Conservation (phyloP, 2,329 filamentous ascomycete species). For the Arthrobotrys pseudoclavata region DNA sequence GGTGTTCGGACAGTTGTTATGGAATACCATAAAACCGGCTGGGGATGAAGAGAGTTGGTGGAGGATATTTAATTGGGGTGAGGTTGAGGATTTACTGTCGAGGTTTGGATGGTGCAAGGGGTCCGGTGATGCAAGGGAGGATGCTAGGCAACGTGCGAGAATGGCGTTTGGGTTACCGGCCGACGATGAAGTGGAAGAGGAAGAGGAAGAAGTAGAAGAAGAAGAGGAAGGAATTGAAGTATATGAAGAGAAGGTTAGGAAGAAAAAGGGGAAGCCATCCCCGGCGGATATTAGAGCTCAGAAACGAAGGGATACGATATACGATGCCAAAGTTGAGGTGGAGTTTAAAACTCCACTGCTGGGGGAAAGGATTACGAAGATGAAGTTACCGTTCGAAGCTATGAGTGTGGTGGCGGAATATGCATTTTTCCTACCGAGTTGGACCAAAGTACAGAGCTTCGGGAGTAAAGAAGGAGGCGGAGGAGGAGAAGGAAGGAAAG, state of each 20-base stretch:
- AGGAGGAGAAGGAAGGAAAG: background rate
- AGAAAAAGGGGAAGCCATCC: slow-evolving; percentile 29
- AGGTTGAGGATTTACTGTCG: slow-evolving; percentile 62
- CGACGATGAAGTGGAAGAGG: slow-evolving; percentile 18
- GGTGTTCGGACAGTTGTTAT: slow-evolving; percentile 64
- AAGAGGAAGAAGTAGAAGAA: slow-evolving; percentile 27
- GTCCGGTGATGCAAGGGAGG: slow-evolving; percentile 41
- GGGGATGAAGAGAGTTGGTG: slow-evolving; percentile 49
- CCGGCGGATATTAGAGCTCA: slow-evolving; percentile 49
- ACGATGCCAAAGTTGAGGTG: slow-evolving; percentile 15
- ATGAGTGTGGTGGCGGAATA: slow-evolving; percentile 73
- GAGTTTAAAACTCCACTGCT: slow-evolving; percentile 51
- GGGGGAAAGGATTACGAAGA: slow-evolving; percentile 24
- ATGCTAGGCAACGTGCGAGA: slow-evolving; percentile 31
- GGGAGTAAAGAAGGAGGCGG: background rate
- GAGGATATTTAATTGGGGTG: slow-evolving; percentile 62
- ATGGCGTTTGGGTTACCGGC: slow-evolving; percentile 30
- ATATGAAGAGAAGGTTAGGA: slow-evolving; percentile 10
- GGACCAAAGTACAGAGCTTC: slow-evolving; percentile 54
- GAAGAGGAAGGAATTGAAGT: slow-evolving; percentile 26
- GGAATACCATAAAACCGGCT: slow-evolving; percentile 59
- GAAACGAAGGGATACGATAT: slow-evolving; percentile 33
- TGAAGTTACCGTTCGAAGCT: slow-evolving; percentile 46
- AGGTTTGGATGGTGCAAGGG: slow-evolving; percentile 56
- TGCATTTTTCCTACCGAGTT: slow-evolving; percentile 76